These are phyloP conservation scores for Pascua sp. DNA, from an alignment of 1,284 basidiomycete genomes.

Conservation along the genomic window DNA sequence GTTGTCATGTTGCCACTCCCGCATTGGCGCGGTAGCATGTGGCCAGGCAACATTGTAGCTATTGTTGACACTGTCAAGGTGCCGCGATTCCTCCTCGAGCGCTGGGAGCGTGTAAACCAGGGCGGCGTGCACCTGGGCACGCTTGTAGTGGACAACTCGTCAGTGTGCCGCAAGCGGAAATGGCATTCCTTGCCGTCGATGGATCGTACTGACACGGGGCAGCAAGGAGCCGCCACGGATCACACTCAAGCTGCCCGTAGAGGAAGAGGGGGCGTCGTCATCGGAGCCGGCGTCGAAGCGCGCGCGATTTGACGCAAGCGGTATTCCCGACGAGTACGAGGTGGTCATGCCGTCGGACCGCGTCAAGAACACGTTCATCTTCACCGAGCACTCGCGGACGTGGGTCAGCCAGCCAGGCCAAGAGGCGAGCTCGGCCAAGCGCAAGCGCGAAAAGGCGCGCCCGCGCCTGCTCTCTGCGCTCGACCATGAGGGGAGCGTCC, in stretches of 20 bases:
- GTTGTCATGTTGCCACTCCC: background rate
- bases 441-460: slow-evolving; percentile 37
- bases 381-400: slow-evolving; percentile 33
- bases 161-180: slow-evolving; percentile 7
- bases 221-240: slow-evolving; percentile 10
- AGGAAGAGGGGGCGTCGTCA: slow-evolving; percentile 7
- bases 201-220: background rate
- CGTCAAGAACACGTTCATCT: slow-evolving; percentile 41
- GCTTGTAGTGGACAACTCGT: slow-evolving; percentile 53
- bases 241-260: slow-evolving; percentile 18
- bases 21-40: too few species aligned
- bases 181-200: background rate
- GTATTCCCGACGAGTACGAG: slow-evolving; percentile 39
- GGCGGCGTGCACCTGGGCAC: slow-evolving; percentile 52
- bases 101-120: slow-evolving; percentile 52
- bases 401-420: slow-evolving; percentile 16
- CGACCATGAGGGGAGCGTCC: slow-evolving; percentile 43
- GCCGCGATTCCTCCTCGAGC: slow-evolving; percentile 54
- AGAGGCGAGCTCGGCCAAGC: slow-evolving; percentile 13
- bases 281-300: slow-evolving; percentile 10
- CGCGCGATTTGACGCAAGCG: slow-evolving; percentile 24
- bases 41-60: background rate
- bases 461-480: slow-evolving; percentile 37
- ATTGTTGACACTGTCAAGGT: slow-evolving; percentile 33
- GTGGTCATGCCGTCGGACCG: slow-evolving; percentile 34